A percentile compares a stretch with the other conserved stretches of the same genome.
Conservation (phyloP, 2,329 filamentous ascomycete species). For the Alternaria sp. region DNA sequence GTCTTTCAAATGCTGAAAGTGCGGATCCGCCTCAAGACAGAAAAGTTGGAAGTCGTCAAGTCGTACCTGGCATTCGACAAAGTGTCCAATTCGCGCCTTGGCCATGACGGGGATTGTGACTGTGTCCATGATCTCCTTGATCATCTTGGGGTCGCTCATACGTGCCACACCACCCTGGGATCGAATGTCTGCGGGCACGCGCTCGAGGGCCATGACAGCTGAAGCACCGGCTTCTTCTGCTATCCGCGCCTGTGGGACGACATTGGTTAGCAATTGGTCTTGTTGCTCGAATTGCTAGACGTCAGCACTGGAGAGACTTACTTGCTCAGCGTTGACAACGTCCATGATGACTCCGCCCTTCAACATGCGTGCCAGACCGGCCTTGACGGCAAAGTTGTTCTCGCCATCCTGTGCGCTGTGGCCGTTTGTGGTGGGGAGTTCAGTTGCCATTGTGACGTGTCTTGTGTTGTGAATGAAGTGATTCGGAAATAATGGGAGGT, state of each 20-base stretch:
- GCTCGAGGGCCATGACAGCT: constrained; percentile 98
- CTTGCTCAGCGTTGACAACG: constrained; percentile 89
- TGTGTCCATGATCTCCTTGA: constrained; percentile 91
- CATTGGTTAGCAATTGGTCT: constrained; percentile 18
- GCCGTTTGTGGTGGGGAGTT: constrained; percentile 60
- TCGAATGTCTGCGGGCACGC: constrained; percentile 95
- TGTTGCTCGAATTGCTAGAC: not conserved
- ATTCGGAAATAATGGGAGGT: not conserved
- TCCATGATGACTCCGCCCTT: constrained; percentile 99
- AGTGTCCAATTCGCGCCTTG: constrained; percentile 96
- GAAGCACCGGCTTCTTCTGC: constrained; percentile 95
- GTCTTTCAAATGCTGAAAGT: not conserved
- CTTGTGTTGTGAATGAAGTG: not conserved
- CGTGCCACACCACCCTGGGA: constrained; percentile 90
- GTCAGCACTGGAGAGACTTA: constrained; percentile 41
- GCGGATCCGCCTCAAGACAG: not conserved
- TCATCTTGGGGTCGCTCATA: constrained; percentile 96
- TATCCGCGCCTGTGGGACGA: constrained; percentile 75
- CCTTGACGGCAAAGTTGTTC: constrained; percentile 85
- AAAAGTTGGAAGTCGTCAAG: not conserved
- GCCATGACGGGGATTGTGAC: constrained; percentile 99
- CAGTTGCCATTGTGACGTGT: constrained; percentile 53
- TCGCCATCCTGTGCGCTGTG: constrained; percentile 55
- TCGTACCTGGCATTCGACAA: constrained; percentile 88
- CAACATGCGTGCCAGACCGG: constrained; percentile 95